Evolutionary conservation across 345 rosid species (phyloP).

Genomic region (Luvunga scandens): DNA sequence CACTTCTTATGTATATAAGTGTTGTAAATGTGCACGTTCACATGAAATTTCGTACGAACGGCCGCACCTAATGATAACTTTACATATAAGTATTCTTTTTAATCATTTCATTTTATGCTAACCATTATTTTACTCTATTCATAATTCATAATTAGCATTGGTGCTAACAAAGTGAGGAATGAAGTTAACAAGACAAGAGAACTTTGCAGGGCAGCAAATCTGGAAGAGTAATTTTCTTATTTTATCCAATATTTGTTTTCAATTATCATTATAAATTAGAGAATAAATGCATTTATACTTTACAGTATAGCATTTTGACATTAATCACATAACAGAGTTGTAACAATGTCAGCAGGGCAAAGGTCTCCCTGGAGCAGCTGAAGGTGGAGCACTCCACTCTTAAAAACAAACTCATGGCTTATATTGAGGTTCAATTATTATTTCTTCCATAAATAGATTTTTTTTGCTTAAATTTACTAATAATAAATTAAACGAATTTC

Average conservation of each 20-base stretch:
- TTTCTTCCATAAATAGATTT: neutral
- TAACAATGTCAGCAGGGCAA: slow-evolving; percentile 14
- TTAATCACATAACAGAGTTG: no score
- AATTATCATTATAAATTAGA: no score
- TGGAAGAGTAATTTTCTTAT: slow-evolving; percentile 21
- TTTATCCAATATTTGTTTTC: neutral
- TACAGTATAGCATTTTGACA: no score
- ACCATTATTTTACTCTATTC: neutral
- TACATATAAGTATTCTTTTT: neutral
- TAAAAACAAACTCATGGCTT: slow-evolving; percentile 24
- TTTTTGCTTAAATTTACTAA: neutral
- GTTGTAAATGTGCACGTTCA: no score
- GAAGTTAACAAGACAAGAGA: slow-evolving; percentile 12
- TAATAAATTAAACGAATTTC: neutral
- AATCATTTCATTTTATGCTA: neutral
- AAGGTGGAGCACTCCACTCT: slow-evolving; percentile 18
- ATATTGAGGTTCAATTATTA: slow-evolving; percentile 24
- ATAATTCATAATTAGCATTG: slow-evolving; percentile 19
- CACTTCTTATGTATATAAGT: no score
- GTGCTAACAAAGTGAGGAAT: slow-evolving; percentile 23
- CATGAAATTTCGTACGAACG: no score
- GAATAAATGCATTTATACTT: no score
- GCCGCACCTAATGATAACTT: no score
- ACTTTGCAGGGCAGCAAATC: neutral
- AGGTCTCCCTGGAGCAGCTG: slow-evolving; percentile 12